phyloP scores from a whole-genome alignment of 208 protist species.

The Borovskyia barvae region DNA sequence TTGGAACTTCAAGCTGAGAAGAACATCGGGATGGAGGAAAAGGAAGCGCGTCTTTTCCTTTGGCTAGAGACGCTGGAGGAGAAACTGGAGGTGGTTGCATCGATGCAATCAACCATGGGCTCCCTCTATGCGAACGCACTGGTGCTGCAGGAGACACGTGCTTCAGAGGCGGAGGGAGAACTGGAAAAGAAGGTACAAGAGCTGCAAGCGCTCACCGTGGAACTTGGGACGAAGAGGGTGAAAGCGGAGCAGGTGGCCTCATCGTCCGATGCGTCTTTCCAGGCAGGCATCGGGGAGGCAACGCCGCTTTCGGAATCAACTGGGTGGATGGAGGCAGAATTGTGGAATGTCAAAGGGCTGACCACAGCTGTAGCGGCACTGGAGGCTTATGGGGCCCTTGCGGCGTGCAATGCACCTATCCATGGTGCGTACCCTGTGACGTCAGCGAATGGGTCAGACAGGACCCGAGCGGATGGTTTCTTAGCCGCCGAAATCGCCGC shows the following conservation, averaged over 20 bases:
- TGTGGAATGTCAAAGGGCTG: background rate
- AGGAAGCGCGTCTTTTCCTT: background rate
- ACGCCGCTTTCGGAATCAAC: background rate
- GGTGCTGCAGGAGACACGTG: slow-evolving; percentile 3
- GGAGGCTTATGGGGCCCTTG: slow-evolving; percentile 8
- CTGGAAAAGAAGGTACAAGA: slow-evolving; percentile 3
- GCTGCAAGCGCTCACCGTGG: slow-evolving; percentile 12
- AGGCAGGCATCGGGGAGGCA: background rate
- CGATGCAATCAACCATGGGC: slow-evolving; percentile 2
- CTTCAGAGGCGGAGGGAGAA: background rate
- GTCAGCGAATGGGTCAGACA: no score
- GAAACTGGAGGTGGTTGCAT: background rate
- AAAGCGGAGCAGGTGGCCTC: background rate
- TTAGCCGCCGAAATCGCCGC: slow-evolving; percentile 4
- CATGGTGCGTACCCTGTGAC: no score
- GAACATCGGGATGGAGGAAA: no score
- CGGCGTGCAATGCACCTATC: no score
- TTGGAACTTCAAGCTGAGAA: no score
- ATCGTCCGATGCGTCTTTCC: background rate
- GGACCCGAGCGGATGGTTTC: background rate
- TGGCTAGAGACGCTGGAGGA: slow-evolving; percentile 9
- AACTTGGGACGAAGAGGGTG: slow-evolving; percentile 1
- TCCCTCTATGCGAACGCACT: background rate
- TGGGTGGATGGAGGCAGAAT: background rate
- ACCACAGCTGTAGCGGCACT: slow-evolving; percentile 2